Conservation (phyloP, 257 asterid species). For the Solanum pimpinellifolium region DNA sequence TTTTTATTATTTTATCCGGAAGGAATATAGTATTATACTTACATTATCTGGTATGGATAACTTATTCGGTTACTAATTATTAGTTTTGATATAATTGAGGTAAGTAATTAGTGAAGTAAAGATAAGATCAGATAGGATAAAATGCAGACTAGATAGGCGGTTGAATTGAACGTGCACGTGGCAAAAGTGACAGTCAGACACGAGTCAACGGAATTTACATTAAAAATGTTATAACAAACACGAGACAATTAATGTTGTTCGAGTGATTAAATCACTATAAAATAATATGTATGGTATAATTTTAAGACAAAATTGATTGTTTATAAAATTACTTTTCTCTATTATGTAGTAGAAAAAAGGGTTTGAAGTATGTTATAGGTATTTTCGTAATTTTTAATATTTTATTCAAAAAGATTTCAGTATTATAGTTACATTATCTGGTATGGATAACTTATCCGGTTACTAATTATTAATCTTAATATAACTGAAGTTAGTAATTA, state of each 20-base stretch:
- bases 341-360: background rate
- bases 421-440: background rate
- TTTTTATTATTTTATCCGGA: background rate
- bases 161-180: background rate
- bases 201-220: background rate
- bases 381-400: background rate
- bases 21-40: background rate
- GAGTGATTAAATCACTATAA: background rate
- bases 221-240: background rate
- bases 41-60: background rate
- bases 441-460: background rate
- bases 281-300: background rate
- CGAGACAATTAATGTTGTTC: background rate
- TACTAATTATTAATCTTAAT: background rate
- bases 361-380: background rate
- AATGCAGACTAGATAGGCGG: background rate
- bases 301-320: background rate
- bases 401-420: background rate
- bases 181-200: background rate
- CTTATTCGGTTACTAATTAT: background rate
- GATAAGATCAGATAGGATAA: background rate
- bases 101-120: background rate
- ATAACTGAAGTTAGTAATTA: background rate
- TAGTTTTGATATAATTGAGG: background rate
- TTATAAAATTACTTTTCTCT: background rate